phyloP scores from a whole-genome alignment of 495 filamentous ascomycete species.

The Penicillium diatomitis region DNA sequence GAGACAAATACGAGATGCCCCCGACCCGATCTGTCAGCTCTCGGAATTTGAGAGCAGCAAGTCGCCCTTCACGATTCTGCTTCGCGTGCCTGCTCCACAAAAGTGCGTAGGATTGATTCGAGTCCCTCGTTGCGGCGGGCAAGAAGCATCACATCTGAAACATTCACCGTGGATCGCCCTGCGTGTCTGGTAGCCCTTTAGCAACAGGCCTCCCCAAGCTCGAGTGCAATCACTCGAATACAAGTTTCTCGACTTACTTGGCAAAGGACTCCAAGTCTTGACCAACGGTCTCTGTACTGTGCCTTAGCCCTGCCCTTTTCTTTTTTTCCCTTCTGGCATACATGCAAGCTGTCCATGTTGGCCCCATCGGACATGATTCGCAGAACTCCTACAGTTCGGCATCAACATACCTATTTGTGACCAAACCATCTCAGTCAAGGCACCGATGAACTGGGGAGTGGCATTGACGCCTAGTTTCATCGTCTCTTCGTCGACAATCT shows the following conservation, averaged over 20 bases:
- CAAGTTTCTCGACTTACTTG: constrained; percentile 31
- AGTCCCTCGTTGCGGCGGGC: constrained; percentile 79
- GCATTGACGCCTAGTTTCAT: constrained; percentile 69
- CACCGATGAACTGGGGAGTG: constrained; percentile 91
- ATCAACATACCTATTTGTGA: constrained; percentile 63
- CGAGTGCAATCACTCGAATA: no score
- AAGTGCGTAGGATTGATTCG: constrained; percentile 58
- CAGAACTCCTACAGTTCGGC: no score
- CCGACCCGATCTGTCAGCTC: no score
- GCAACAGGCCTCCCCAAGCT: background rate
- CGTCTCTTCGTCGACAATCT: constrained; percentile 82
- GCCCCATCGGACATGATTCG: no score
- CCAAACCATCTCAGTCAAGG: constrained; percentile 86
- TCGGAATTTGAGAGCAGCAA: no score
- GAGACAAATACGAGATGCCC: no score
- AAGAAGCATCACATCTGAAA: constrained; percentile 81
- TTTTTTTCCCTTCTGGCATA: no score
- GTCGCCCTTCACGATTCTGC: constrained; percentile 10
- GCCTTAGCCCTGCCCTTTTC: no score
- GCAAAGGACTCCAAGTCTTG: constrained; percentile 76
- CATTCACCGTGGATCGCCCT: constrained; percentile 70
- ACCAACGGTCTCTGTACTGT: constrained; percentile 54
- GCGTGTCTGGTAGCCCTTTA: constrained; percentile 48
- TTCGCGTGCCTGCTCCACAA: constrained; percentile 47
- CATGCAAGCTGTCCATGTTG: no score